phyloP scores from a whole-genome alignment of 768 basidiomycete genomes.

The Boletus pseudo-olivaceus region DNA sequence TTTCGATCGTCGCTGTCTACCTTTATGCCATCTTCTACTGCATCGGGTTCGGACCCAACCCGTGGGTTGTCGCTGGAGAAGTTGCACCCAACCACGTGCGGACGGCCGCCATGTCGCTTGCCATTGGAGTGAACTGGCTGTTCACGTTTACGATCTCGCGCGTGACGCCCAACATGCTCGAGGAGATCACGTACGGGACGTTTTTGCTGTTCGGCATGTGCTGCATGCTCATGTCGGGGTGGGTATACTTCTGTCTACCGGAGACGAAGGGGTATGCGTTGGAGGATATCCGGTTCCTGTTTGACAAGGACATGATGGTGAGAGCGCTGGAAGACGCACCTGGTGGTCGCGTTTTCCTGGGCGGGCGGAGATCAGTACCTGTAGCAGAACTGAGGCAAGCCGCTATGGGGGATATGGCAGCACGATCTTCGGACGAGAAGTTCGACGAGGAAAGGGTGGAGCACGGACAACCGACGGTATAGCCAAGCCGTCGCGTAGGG shows the following conservation, averaged over 20 bases:
- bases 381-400: constrained; percentile 25
- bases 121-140: constrained; percentile 34
- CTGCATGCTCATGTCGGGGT: constrained; percentile 33
- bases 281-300: constrained; percentile 39
- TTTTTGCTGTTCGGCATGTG: constrained; percentile 32
- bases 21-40: constrained; percentile 37
- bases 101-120: constrained; percentile 32
- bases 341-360: constrained; percentile 29
- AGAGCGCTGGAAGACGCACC: constrained; percentile 36
- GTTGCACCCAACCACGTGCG: constrained; percentile 39
- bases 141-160: constrained; percentile 37
- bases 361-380: constrained; percentile 23
- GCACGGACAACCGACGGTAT: neutral
- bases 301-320: constrained; percentile 32
- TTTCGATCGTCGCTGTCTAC: constrained; percentile 39
- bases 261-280: constrained; percentile 40
- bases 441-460: neutral
- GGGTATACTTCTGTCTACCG: constrained; percentile 38
- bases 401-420: neutral
- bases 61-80: constrained; percentile 34
- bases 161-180: constrained; percentile 37
- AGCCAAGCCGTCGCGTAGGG: no score
- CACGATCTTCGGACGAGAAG: neutral
- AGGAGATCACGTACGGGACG: constrained; percentile 30
- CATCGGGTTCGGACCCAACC: constrained; percentile 30